These are phyloP conservation scores for Nitzschia sp. DNA, from an alignment of 108 stramenopile species.

Conservation along the genomic window DNA sequence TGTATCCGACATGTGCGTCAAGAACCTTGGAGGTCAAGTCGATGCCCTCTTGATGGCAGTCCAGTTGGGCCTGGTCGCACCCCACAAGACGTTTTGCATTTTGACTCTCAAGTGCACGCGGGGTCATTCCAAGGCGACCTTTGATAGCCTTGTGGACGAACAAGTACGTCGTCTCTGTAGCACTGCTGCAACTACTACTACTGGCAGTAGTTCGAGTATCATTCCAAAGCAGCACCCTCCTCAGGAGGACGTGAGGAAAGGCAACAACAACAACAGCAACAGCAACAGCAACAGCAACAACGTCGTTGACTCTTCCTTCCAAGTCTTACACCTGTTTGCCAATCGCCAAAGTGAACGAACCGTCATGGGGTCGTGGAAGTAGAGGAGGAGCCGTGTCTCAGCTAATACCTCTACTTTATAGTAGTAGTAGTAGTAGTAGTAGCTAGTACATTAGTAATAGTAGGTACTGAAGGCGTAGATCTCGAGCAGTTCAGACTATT, in stretches of 20 bases:
- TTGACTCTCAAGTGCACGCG: slow-evolving; percentile 63
- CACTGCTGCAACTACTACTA: slow-evolving; percentile 6
- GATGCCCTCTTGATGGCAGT: slow-evolving; percentile 46
- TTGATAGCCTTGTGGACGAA: slow-evolving; percentile 37
- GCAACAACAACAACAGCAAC: no score
- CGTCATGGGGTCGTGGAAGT: slow-evolving; percentile 44
- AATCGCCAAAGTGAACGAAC: slow-evolving; percentile 65
- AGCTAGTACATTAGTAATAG: no score
- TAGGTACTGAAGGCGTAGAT: no score
- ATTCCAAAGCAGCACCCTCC: no score
- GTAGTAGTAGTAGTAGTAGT: no score
- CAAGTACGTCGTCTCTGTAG: slow-evolving; percentile 49
- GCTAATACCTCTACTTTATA: no score
- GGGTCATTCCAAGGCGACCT: slow-evolving; percentile 54
- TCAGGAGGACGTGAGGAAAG: slow-evolving; percentile 11
- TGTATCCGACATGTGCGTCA: slow-evolving; percentile 63
- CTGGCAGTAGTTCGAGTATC: neutral
- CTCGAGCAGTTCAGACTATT: no score
- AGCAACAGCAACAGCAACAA: no score
- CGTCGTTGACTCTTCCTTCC: no score
- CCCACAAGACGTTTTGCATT: slow-evolving; percentile 41
- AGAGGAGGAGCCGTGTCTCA: no score
- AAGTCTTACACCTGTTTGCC: slow-evolving; percentile 53
- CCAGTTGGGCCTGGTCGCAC: slow-evolving; percentile 28
- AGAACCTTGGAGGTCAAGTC: slow-evolving; percentile 45